phyloP scores from a whole-genome alignment of 371 early-diverging fungal genomes.

The Mucor velutinosus region DNA sequence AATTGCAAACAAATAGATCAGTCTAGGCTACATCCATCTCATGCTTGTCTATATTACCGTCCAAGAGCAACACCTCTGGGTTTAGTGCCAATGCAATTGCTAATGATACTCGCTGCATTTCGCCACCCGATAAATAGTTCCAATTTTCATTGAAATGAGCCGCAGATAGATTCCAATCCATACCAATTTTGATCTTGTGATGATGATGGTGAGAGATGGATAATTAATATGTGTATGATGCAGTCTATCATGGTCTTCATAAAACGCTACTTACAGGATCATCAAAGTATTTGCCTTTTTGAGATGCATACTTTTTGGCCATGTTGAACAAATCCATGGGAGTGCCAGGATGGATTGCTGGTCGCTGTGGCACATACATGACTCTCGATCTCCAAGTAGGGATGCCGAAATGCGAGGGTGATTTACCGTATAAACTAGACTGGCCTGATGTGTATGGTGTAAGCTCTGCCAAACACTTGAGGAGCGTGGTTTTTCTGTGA shows the following conservation, averaged over 20 bases:
- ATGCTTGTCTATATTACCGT: slow-evolving; percentile 54
- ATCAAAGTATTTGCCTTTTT: slow-evolving; percentile 48
- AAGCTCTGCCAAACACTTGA: slow-evolving; percentile 81
- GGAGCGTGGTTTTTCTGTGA: slow-evolving; percentile 81
- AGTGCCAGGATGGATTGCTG: slow-evolving; percentile 73
- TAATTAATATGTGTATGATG: not conserved
- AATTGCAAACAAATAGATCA: not conserved
- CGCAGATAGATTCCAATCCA: slow-evolving; percentile 68
- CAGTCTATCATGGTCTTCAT: not conserved
- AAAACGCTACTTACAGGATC: slow-evolving; percentile 58
- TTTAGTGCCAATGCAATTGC: slow-evolving; percentile 81
- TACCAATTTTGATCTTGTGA: slow-evolving; percentile 51
- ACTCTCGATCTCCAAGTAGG: slow-evolving; percentile 78
- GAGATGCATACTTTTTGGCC: slow-evolving; percentile 59
- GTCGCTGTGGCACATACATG: slow-evolving; percentile 90
- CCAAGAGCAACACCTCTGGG: slow-evolving; percentile 80
- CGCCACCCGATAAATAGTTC: slow-evolving; percentile 85
- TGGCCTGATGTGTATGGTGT: slow-evolving; percentile 65
- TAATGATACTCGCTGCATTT: slow-evolving; percentile 79
- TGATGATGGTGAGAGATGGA: not conserved
- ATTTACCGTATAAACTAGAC: slow-evolving; percentile 59
- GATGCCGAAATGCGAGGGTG: slow-evolving; percentile 64
- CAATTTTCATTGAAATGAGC: slow-evolving; percentile 77
- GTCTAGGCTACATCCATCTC: not conserved
- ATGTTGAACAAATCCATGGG: slow-evolving; percentile 71